Percentiles rank a stretch among this genome's conserved stretches.
Evolutionary conservation across 225 moss, liverwort and hornwort species (phyloP).

Genomic region (Lunularia cruciata): DNA sequence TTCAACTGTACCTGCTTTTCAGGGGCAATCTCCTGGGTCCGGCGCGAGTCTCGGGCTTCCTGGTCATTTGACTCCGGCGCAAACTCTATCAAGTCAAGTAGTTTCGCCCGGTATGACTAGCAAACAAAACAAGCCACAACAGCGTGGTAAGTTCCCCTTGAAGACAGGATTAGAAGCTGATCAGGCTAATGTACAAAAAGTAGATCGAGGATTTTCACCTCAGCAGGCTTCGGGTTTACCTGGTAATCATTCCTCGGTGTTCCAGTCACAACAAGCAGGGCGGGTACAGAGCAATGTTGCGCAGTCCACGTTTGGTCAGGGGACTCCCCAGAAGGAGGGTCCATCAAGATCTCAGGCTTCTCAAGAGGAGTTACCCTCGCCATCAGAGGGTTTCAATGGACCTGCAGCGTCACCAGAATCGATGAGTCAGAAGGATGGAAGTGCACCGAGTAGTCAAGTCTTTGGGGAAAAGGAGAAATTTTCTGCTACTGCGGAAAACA

Average conservation of each 20-base stretch:
- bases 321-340: conserved; percentile 11
- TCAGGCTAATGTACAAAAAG: conserved; percentile 16
- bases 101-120: conserved; percentile 16
- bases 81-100: conserved; percentile 15
- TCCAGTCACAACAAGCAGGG: conserved; percentile 12
- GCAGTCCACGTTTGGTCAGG: conserved; percentile 10
- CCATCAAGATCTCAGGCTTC: conserved; percentile 18
- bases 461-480: conserved; percentile 17
- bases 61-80: conserved; percentile 27
- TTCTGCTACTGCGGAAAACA: conserved; percentile 6
- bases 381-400: conserved; percentile 12
- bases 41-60: conserved; percentile 13
- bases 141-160: conserved; percentile 26
- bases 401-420: conserved; percentile 6
- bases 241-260: background rate
- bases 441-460: conserved; percentile 13
- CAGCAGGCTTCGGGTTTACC: conserved; percentile 11
- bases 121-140: conserved; percentile 30
- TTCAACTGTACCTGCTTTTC: background rate
- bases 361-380: conserved; percentile 14
- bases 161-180: conserved; percentile 21
- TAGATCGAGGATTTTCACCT: background rate
- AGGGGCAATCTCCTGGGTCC: conserved; percentile 21
- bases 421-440: conserved; percentile 1
- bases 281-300: background rate